Conservation (phyloP, 306 rosid species). For the Albizia julibrissin region DNA sequence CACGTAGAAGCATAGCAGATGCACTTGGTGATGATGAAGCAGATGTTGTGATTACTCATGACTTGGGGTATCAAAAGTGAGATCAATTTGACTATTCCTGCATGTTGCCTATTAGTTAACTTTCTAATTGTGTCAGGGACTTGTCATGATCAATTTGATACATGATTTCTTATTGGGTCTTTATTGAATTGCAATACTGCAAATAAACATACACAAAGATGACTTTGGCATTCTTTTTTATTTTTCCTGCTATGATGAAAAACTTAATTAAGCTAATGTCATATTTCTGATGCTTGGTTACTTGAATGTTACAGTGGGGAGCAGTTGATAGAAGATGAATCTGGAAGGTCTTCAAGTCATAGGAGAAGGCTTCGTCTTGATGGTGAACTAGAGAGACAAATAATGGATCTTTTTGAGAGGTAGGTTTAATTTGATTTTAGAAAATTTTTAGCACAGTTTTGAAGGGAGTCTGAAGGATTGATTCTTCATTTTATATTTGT, state of each 20-base stretch:
- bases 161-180: constrained; percentile 9
- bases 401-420: constrained; percentile 79
- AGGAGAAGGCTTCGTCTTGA: constrained; percentile 68
- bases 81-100: constrained; percentile 39
- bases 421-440: constrained; percentile 42
- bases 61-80: constrained; percentile 56
- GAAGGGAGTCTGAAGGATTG: constrained; percentile 12
- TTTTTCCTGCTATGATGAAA: constrained; percentile 41
- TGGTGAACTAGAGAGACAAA: constrained; percentile 61
- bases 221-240: constrained; percentile 1
- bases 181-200: constrained; percentile 12
- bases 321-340: constrained; percentile 48
- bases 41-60: constrained; percentile 73
- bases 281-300: constrained; percentile 19
- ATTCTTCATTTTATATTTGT: background rate
- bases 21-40: constrained; percentile 99
- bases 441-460: constrained; percentile 18
- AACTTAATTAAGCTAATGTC: constrained; percentile 34
- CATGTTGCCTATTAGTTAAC: constrained; percentile 13
- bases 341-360: constrained; percentile 49
- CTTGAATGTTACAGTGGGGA: background rate
- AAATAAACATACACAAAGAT: constrained; percentile 14
- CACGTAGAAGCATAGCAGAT: constrained; percentile 73
- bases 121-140: constrained; percentile 2
- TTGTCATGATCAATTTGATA: background rate